These are phyloP conservation scores for Aspergillus ochraceoroseus DNA, from an alignment of 2,329 filamentous ascomycete genomes.

Conservation along the genomic window DNA sequence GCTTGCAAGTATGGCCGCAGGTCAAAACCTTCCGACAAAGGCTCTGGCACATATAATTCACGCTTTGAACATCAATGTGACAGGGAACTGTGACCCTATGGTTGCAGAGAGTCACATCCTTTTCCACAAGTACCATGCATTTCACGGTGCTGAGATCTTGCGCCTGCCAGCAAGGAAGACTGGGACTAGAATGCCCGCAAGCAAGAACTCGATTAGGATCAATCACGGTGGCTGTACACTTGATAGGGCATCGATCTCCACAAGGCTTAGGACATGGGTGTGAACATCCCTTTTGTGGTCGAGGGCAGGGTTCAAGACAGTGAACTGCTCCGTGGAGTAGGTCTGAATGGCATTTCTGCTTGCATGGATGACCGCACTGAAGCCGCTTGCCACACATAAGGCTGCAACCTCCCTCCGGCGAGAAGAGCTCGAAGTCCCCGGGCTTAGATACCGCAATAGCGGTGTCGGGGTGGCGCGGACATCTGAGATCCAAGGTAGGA, in stretches of 20 bases:
- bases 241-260: slow-evolving; percentile 38
- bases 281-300: slow-evolving; percentile 36
- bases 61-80: slow-evolving; percentile 41
- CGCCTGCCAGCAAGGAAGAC: slow-evolving; percentile 35
- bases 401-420: slow-evolving; percentile 60
- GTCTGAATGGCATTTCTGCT: slow-evolving; percentile 44
- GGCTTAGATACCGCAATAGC: slow-evolving; percentile 50
- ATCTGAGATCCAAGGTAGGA: slow-evolving; percentile 50
- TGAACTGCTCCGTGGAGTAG: slow-evolving; percentile 40
- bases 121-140: slow-evolving; percentile 49
- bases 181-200: slow-evolving; percentile 31
- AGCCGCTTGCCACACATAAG: slow-evolving; percentile 47
- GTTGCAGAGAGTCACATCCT: slow-evolving; percentile 51
- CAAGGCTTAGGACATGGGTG: slow-evolving; percentile 43
- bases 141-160: slow-evolving; percentile 46
- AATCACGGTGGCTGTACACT: slow-evolving; percentile 26
- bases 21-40: slow-evolving; percentile 45
- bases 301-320: slow-evolving; percentile 42
- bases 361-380: slow-evolving; percentile 46
- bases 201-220: slow-evolving; percentile 10
- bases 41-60: slow-evolving; percentile 46
- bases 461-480: slow-evolving; percentile 56
- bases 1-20: slow-evolving; percentile 58
- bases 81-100: slow-evolving; percentile 54
- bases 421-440: slow-evolving; percentile 54